Evolutionary conservation across 2,329 filamentous ascomycete species (phyloP), one percentile per base, ranked within the genome.

Genomic region (Clathrospora elynae): DNA sequence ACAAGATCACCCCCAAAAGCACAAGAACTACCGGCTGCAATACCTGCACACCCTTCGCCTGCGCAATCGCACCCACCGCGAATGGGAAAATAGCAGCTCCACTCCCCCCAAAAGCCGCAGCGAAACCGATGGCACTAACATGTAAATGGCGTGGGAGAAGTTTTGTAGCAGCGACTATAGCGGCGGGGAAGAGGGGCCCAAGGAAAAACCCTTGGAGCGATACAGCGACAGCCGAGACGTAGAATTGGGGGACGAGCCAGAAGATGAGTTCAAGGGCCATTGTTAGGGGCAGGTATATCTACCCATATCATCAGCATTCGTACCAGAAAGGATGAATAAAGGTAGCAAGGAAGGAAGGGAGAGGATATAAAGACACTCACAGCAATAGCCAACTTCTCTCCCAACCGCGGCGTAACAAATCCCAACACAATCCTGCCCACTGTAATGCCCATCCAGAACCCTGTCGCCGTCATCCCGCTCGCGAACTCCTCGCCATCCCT

Each of bases 361-460:
- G 14, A 14, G 5, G 12, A 24, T 16, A 16, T 7, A 30, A 11
- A 17, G 22, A 24, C 10, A 63, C 69, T 45, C 47, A 74, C 72
- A 31, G 70, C 60, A 39, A 79, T 76, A 22, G 75, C 71, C 24
- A 76, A 62, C 64, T 86, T 88, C 71, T 92, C 89, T 0, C 88
- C 88, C 12, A 89, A 73, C 2, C 78, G 74, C 2, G 85, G 84
- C 1, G 89, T 95, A 3, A 91, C 74, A 55, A 95, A 93, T 0
- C 88, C 88, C 11, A 95, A 70, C 0, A 84, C 66, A 2, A 93
- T 73, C 1, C 90, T 76, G 0, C 90, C 89, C 0, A 89, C 67
- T 0, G 88, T 91, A 51, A 95, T 77, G 0, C 89, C 90, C 29
- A 89, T 78, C 90, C 90, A 95, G 71, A 92, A 95, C 0, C 88